These are phyloP conservation scores for Aspergillus sp. DNA, from an alignment of 2,329 filamentous ascomycete genomes.

Conservation along the genomic window DNA sequence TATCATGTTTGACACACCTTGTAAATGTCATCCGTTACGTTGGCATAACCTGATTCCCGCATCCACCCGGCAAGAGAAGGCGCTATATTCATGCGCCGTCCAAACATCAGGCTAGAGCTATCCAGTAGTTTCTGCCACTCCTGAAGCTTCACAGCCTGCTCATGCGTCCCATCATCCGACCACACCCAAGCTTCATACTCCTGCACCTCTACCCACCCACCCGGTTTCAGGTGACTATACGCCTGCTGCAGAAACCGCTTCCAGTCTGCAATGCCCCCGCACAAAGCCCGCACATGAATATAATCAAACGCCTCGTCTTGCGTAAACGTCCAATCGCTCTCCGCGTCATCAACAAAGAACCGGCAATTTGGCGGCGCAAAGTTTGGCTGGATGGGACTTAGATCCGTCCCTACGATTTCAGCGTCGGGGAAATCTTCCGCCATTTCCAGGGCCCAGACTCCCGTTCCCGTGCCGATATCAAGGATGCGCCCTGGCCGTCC, in stretches of 20 bases:
- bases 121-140: constrained; percentile 26
- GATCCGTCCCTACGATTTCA: constrained; percentile 31
- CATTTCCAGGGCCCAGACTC: constrained; percentile 38
- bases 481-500: constrained; percentile 19
- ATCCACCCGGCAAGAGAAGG: constrained; percentile 20
- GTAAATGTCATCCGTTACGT: constrained; percentile 29
- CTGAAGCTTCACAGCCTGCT: constrained; percentile 15
- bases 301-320: constrained; percentile 34
- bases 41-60: constrained; percentile 24
- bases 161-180: constrained; percentile 28
- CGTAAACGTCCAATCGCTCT: constrained; percentile 35
- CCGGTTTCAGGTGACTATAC: constrained; percentile 26
- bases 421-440: constrained; percentile 32
- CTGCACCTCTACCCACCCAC: constrained; percentile 33
- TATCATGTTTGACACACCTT: constrained; percentile 19
- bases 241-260: constrained; percentile 23
- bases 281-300: constrained; percentile 32
- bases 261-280: constrained; percentile 33
- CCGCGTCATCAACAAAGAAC: constrained; percentile 43
- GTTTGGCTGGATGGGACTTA: constrained; percentile 29
- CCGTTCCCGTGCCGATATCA: constrained; percentile 29
- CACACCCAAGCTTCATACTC: constrained; percentile 22
- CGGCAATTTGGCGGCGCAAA: constrained; percentile 45
- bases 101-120: constrained; percentile 25
- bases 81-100: constrained; percentile 31